Base-by-base conservation (phyloP, 2,329 filamentous ascomycete species). In the Colletotrichum costaricense region DNA sequence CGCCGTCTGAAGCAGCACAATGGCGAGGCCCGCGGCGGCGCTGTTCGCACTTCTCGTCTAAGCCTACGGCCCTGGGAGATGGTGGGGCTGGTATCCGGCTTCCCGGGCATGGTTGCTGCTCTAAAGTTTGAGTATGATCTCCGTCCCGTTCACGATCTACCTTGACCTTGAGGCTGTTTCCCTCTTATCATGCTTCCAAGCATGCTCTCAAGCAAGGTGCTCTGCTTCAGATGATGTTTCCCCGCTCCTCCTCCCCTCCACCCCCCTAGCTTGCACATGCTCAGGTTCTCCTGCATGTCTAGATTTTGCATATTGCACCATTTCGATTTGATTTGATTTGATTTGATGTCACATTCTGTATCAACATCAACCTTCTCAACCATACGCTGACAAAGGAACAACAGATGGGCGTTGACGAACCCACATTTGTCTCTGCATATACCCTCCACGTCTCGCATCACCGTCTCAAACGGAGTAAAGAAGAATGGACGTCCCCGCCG, bases 1-100 rank as follows among this genome's bases (percentile, higher is more conserved):
- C 90, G 96, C 72, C 93, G 97, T 16, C 87, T 98, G 28, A 92
- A 91, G 74, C 97, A 98, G 81, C 97, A 99, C 84, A 99, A 99
- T 88, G 97, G 97, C 65, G 85, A 91, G 63, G 88, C 88, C 38
- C 93, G 91, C 79, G 97, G 97, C 64, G 97, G 97, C 46, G 97
- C 97, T 35, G 90, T 87, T 35, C 89, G 92, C 59, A 99, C 97
- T 0, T 90, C 93, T 12, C 88, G 90, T 65, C 83, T 86, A 59
- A 91, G 83, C 4, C 83, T 95, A 74, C 89, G 94, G 55, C 97
- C 97, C 0, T 98, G 97, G 95, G 94, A 97, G 80, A 97, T 98
- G 93, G 90, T 94, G 2, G 92, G 91, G 54, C 86, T 98, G 6
- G 93, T 98, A 1, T 93, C 94, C 7, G 96, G 96, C 0, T 99